Conservation (phyloP, 441 rosid species). For the Eutrema salsugineum region DNA sequence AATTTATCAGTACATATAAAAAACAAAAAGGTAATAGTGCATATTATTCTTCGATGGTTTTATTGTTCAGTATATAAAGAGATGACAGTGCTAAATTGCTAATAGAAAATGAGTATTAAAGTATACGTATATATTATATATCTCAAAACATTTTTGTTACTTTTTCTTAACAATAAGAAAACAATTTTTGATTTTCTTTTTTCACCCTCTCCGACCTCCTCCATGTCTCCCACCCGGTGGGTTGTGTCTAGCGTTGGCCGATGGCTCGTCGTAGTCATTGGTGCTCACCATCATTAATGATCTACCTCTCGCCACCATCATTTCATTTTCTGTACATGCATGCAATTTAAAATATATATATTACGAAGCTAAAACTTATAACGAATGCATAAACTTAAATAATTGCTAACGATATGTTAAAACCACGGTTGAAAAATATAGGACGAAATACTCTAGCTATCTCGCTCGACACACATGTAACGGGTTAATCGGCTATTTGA, state of each 20-base stretch:
- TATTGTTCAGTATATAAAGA: background rate
- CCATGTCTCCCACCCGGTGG: slow-evolving; percentile 38
- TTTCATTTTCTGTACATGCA: slow-evolving; percentile 25
- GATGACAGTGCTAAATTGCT: background rate
- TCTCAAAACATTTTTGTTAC: background rate
- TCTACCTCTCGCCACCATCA: slow-evolving; percentile 33
- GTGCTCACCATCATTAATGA: slow-evolving; percentile 38
- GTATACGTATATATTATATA: background rate
- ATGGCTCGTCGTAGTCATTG: slow-evolving; percentile 45
- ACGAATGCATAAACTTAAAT: background rate
- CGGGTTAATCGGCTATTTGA: background rate
- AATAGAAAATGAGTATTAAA: background rate
- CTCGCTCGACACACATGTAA: background rate
- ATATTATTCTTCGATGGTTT: background rate
- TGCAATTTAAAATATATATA: background rate
- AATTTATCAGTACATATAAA: background rate
- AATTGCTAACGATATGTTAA: background rate
- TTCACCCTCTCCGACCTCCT: slow-evolving; percentile 30
- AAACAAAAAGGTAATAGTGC: too few relatives aligned
- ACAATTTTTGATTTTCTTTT: background rate
- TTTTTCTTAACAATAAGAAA: background rate
- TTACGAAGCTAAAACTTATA: background rate
- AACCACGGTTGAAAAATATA: background rate
- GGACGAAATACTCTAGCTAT: background rate
- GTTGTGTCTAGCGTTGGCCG: slow-evolving; percentile 55